Percentiles rank a stretch among this genome's conserved stretches.
Evolutionary conservation across 192 early-diverging fungal species (phyloP).

Genomic region (Dissophora ornata): DNA sequence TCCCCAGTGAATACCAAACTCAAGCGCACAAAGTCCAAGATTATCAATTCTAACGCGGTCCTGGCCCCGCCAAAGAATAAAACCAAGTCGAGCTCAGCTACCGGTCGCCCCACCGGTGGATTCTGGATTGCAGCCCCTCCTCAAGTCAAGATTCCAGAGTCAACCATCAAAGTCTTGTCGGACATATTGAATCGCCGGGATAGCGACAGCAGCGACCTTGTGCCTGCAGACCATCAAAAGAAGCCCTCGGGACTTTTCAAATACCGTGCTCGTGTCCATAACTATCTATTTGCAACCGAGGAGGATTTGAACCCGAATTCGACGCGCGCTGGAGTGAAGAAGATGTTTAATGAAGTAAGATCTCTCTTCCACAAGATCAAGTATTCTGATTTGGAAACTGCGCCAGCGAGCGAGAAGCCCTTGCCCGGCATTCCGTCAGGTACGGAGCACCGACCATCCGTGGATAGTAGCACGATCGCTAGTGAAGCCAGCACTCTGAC

Average conservation of each 20-base stretch:
- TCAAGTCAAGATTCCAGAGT: slow-evolving; percentile 41
- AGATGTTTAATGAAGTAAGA: slow-evolving; percentile 3
- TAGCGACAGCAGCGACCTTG: slow-evolving; percentile 1
- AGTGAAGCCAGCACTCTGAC: slow-evolving; percentile 19
- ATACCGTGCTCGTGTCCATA: slow-evolving; percentile 29
- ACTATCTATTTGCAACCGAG: slow-evolving; percentile 10
- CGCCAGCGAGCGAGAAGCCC: slow-evolving; percentile 10
- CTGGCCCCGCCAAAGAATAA: slow-evolving; percentile 50
- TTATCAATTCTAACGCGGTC: slow-evolving; percentile 15
- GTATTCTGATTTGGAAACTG: neutral
- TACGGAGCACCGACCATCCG: slow-evolving; percentile 5
- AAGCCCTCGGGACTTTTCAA: slow-evolving; percentile 28
- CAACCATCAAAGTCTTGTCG: slow-evolving; percentile 22
- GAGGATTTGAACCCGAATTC: slow-evolving; percentile 15
- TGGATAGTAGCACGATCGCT: slow-evolving; percentile 21
- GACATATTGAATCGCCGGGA: slow-evolving; percentile 14
- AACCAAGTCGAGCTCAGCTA: slow-evolving; percentile 7
- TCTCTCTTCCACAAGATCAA: slow-evolving; percentile 24
- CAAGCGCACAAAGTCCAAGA: slow-evolving; percentile 21
- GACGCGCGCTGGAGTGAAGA: slow-evolving; percentile 11
- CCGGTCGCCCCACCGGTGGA: slow-evolving; percentile 26
- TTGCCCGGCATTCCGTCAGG: slow-evolving; percentile 19
- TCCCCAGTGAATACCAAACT: slow-evolving; percentile 10
- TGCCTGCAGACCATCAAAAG: slow-evolving; percentile 2
- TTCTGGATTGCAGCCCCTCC: slow-evolving; percentile 42